Evolutionary conservation across 2,329 filamentous ascomycete species (phyloP), one percentile per base, ranked within the genome.

Genomic region (Lecanicillium sp.): DNA sequence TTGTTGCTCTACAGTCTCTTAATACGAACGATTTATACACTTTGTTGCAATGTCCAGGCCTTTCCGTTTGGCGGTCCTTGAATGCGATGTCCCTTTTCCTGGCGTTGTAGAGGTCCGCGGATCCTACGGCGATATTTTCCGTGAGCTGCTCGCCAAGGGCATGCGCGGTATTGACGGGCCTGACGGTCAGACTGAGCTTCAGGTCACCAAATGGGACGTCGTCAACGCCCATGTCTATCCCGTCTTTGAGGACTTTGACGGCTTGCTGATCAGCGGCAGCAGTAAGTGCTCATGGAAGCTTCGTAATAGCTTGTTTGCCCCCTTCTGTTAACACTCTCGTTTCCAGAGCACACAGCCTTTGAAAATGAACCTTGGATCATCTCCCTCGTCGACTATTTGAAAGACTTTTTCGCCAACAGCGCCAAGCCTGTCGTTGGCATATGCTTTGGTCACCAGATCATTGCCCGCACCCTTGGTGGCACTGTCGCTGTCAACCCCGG

Each of bases 371-470:
- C 57, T 1, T 71, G 67, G 68, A 69, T 71, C 36, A 32, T 65
- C 14, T 54, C 56, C 13, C 54, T 71, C 15, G 61, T 62, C 17
- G 53, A 59, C 40, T 71, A 62, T 37, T 52, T 64, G 6, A 49
- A 47, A 14, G 48, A 49, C 29, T 58, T 55, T 5, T 49, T 54
- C 29, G 44, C 42, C 4, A 50, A 54, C 10, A 54, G 59, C 10
- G 49, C 53, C 4, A 46, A 50, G 13, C 60, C 56, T 5, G 53
- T 69, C 1, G 55, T 70, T 9, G 68, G 68, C 2, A 57, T 70
- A 28, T 71, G 68, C 45, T 71, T 70, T 44, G 67, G 68, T 2
- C 67, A 71, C 36, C 67, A 71, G 49, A 68, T 71, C 19, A 46
- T 71, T 22, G 68, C 60, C 2, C 54, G 66, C 3, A 66, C 66